Conservation (phyloP, 176 grass and related monocot genomes). For the Tillandsia leiboldiana region DNA sequence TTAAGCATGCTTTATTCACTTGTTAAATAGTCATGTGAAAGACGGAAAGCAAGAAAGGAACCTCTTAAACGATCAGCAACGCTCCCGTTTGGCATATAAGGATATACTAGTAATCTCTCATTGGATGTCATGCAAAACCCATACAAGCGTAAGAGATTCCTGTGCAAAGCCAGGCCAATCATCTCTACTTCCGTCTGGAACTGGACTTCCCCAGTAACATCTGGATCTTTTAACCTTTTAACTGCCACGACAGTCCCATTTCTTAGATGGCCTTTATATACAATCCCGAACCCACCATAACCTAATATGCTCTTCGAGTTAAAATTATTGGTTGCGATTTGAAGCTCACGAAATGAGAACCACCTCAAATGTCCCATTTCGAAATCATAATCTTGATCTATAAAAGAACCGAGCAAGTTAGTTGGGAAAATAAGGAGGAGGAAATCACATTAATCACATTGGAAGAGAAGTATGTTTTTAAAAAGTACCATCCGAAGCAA, state of each 20-base stretch:
- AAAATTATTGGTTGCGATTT: constrained; percentile 76
- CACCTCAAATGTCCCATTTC: constrained; percentile 82
- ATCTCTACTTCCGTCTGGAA: constrained; percentile 98
- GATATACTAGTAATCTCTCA: constrained; percentile 89
- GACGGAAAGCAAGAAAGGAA: constrained; percentile 33
- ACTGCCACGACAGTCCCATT: constrained; percentile 74
- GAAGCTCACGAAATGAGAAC: constrained; percentile 76
- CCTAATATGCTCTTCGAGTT: constrained; percentile 75
- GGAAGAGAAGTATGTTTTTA: constrained; percentile 5
- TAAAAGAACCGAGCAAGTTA: constrained; percentile 13
- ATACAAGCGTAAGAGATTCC: constrained; percentile 75
- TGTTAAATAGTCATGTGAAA: neutral
- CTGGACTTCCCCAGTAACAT: constrained; percentile 79
- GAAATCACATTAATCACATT: neutral
- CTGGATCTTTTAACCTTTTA: constrained; percentile 88
- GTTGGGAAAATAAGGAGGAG: neutral
- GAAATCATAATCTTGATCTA: constrained; percentile 82
- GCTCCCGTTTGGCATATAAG: constrained; percentile 93
- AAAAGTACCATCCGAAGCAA: constrained; percentile 71
- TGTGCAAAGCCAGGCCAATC: constrained; percentile 94
- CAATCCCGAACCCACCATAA: constrained; percentile 90
- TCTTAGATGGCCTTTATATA: constrained; percentile 82
- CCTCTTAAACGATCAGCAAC: constrained; percentile 93
- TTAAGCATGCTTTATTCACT: neutral
- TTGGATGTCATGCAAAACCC: constrained; percentile 94